Evolutionary conservation across 2,329 filamentous ascomycete species (phyloP).

Genomic region (Mariannaea elegans): DNA sequence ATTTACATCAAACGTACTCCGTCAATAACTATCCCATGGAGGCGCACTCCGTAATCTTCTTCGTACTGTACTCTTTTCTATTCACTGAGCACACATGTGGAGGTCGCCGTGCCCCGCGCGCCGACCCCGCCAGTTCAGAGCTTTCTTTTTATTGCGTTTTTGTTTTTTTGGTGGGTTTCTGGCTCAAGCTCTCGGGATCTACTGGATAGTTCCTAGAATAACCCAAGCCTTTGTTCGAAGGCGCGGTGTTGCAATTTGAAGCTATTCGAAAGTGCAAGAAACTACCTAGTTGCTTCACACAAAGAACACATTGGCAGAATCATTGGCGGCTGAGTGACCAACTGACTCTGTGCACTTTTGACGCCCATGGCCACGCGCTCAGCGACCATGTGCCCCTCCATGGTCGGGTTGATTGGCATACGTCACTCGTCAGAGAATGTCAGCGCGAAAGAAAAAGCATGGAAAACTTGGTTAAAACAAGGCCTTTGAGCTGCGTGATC

Average conservation of each 20-base stretch:
- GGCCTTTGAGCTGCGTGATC: no score
- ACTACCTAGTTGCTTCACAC: no score
- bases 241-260: no score
- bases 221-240: no score
- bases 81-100: constrained; percentile 4
- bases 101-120: constrained; percentile 20
- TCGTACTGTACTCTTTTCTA: no score
- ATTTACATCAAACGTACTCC: no score
- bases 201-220: background rate
- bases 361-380: constrained; percentile 1
- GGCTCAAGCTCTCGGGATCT: background rate
- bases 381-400: constrained; percentile 18
- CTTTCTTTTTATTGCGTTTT: background rate
- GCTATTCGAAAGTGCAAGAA: no score
- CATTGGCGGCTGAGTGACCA: no score
- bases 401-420: constrained; percentile 5
- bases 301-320: no score
- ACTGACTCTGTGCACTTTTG: no score
- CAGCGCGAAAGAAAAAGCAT: background rate
- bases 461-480: constrained; percentile 2
- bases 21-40: no score
- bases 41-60: no score
- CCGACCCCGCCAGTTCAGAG: constrained; percentile 19
- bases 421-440: constrained; percentile 12
- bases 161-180: background rate